Evolutionary conservation across 805 yeast species (phyloP).

Genomic region (Trichomonascus vanleenenianus): DNA sequence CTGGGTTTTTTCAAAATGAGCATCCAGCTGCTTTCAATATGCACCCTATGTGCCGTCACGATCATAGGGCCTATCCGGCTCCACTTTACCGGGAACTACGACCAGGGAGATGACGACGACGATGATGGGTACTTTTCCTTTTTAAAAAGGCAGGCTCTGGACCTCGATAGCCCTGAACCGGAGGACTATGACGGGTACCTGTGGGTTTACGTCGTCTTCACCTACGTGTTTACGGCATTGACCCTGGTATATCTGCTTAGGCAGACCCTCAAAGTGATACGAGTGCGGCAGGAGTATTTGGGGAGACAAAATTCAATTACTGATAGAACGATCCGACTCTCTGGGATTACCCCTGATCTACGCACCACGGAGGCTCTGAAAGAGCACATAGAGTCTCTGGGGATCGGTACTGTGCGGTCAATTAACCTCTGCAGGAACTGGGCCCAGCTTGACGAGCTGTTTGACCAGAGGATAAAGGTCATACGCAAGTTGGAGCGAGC

Average conservation of each 20-base stretch:
- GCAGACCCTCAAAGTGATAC: constrained; percentile 67
- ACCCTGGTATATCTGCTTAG: constrained; percentile 52
- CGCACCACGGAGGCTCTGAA: constrained; percentile 64
- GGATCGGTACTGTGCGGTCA: constrained; percentile 71
- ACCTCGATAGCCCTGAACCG: constrained; percentile 15
- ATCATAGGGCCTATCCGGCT: constrained; percentile 81
- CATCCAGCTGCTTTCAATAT: constrained; percentile 55
- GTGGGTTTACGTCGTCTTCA: constrained; percentile 84
- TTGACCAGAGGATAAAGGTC: constrained; percentile 47
- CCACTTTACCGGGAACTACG: constrained; percentile 74
- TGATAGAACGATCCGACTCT: constrained; percentile 78
- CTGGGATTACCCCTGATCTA: constrained; percentile 81
- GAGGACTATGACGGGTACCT: constrained; percentile 50
- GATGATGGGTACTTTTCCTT: not conserved
- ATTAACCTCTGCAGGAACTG: constrained; percentile 83
- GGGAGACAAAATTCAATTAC: constrained; percentile 86
- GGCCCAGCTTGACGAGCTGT: constrained; percentile 62
- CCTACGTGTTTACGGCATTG: constrained; percentile 73
- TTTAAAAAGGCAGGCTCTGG: not conserved
- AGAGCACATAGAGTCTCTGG: constrained; percentile 66
- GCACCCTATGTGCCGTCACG: constrained; percentile 61
- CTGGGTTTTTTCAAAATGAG: constrained; percentile 86
- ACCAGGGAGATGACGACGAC: constrained; percentile 33
- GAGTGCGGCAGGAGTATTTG: constrained; percentile 68
- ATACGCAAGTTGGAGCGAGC: constrained; percentile 54